Conservation (phyloP, 2,329 filamentous ascomycete genomes). For the Colletotrichum sp. region DNA sequence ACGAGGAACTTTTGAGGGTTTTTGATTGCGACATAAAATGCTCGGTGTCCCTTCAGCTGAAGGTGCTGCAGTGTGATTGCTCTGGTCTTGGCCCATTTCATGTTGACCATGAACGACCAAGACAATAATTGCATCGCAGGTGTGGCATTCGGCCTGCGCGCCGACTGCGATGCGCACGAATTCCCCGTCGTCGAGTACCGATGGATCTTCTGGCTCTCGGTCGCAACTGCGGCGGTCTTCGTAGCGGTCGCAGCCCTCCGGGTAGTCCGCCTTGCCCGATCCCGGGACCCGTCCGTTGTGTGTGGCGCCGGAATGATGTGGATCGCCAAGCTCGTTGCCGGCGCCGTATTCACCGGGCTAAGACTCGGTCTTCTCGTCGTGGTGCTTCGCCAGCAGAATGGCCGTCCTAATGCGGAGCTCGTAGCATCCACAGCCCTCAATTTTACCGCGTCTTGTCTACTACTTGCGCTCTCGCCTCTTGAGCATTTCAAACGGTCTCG, state of each 20-base stretch:
- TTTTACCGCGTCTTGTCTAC: background rate
- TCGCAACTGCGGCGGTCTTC: background rate
- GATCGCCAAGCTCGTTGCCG: background rate
- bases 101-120: background rate
- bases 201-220: background rate
- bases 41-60: fast-evolving
- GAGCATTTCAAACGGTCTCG: background rate
- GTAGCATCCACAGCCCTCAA: background rate
- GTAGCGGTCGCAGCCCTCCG: background rate
- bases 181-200: background rate
- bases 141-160: background rate
- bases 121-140: background rate
- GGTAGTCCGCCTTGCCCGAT: background rate
- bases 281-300: background rate
- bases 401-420: background rate
- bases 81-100: background rate
- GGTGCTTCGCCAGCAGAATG: background rate
- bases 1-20: background rate
- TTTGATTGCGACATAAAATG: background rate
- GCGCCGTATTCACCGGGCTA: background rate
- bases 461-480: background rate
- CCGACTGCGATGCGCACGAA: background rate
- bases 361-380: background rate
- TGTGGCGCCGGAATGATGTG: background rate
- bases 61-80: fast-evolving